Conservation (phyloP, 2,329 filamentous ascomycete genomes). For the Fulvia fulva region DNA sequence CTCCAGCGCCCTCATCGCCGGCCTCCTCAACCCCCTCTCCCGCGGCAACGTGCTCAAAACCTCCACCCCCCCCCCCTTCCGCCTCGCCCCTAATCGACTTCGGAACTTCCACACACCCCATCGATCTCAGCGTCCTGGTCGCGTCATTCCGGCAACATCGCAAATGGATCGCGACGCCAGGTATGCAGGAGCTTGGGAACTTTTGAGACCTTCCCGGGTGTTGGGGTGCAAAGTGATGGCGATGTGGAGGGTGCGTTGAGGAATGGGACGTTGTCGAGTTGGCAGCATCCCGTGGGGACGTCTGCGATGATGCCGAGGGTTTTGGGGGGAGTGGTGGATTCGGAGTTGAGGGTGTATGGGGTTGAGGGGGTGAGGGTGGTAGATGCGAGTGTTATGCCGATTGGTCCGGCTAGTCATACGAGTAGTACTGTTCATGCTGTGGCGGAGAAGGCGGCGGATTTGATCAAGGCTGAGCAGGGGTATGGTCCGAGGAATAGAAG, state of each 20-base stretch:
- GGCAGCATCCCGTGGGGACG: slow-evolving; percentile 9
- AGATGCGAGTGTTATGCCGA: slow-evolving; percentile 5
- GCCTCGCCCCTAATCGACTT: slow-evolving; percentile 30
- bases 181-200: slow-evolving; percentile 26
- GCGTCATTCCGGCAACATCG: slow-evolving; percentile 35
- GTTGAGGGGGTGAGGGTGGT: slow-evolving; percentile 4
- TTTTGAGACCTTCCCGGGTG: slow-evolving; percentile 33
- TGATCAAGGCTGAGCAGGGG: neutral
- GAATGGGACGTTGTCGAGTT: slow-evolving; percentile 10
- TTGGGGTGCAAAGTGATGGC: slow-evolving; percentile 19
- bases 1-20: neutral
- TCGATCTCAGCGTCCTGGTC: slow-evolving; percentile 33
- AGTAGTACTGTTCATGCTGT: slow-evolving; percentile 3
- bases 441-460: slow-evolving; percentile 5
- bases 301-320: slow-evolving; percentile 2
- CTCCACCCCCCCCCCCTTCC: neutral
- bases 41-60: slow-evolving; percentile 1
- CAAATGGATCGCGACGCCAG: slow-evolving; percentile 22
- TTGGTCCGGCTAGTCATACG: slow-evolving; percentile 5
- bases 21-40: slow-evolving; percentile 1
- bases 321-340: slow-evolving; percentile 1
- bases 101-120: slow-evolving; percentile 35
- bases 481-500: neutral
- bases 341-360: slow-evolving; percentile 3
- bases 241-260: neutral